A percentile compares a stretch with the other conserved stretches of the same genome.
Evolutionary conservation across 83 land plant genomes (phyloP).

Genomic region (Thuja plicata): DNA sequence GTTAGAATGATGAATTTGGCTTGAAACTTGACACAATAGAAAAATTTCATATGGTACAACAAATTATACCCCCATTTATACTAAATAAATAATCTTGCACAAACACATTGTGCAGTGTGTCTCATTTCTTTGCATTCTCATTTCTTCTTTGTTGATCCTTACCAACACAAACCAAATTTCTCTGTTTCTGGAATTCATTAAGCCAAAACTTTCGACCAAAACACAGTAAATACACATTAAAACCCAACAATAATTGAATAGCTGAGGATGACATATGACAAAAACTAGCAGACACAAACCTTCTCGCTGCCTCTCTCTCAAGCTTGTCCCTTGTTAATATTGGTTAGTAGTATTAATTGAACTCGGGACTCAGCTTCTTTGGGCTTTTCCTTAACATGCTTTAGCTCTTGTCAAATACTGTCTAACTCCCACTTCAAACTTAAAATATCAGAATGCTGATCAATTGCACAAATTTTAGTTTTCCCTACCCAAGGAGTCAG

Average conservation of each 20-base stretch:
- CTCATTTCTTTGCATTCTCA: too few species aligned
- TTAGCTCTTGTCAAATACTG: background rate
- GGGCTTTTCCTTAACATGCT: background rate
- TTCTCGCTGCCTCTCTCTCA: background rate
- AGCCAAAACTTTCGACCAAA: background rate
- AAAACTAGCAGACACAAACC: background rate
- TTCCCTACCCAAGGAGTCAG: background rate
- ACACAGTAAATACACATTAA: background rate
- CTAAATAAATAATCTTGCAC: too few species aligned
- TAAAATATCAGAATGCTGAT: background rate
- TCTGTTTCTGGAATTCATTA: too few species aligned
- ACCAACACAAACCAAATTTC: too few species aligned
- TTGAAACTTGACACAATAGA: too few species aligned
- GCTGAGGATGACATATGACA: background rate
- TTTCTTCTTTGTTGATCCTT: too few species aligned
- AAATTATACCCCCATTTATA: too few species aligned
- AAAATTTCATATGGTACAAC: too few species aligned
- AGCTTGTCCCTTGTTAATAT: background rate
- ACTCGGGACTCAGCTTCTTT: background rate
- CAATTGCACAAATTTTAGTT: background rate
- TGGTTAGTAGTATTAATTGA: background rate
- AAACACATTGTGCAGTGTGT: too few species aligned
- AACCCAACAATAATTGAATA: background rate
- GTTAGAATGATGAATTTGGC: too few species aligned
- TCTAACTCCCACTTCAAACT: background rate